phyloP scores from a whole-genome alignment of 352 stramenopile genomes.

The Thraustotheca clavata region DNA sequence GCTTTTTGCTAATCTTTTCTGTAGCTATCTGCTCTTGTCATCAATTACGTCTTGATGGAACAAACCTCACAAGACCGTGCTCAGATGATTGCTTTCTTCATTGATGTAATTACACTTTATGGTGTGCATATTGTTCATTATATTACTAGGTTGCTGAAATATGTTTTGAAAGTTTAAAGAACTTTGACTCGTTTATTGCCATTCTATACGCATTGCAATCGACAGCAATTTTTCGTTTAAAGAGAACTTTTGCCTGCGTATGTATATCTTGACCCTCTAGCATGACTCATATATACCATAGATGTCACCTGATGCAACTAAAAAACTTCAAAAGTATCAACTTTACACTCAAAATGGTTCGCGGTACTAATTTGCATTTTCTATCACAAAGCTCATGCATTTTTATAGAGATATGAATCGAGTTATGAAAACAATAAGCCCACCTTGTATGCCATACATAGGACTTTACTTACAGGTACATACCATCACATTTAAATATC shows the following conservation, averaged over 20 bases:
- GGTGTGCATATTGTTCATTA: neutral
- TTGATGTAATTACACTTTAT: slow-evolving; percentile 33
- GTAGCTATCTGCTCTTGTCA: slow-evolving; percentile 72
- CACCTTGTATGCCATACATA: slow-evolving; percentile 80
- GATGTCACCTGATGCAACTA: neutral
- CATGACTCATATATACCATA: neutral
- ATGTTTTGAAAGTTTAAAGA: slow-evolving; percentile 52
- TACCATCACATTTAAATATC: neutral
- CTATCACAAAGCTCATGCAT: slow-evolving; percentile 71
- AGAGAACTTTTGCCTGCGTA: slow-evolving; percentile 68
- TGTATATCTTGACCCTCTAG: slow-evolving; percentile 3
- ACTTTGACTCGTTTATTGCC: slow-evolving; percentile 74
- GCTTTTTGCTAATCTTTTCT: neutral
- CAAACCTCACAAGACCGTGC: slow-evolving; percentile 50
- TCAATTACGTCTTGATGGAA: slow-evolving; percentile 72
- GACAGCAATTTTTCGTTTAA: slow-evolving; percentile 74
- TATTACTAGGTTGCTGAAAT: slow-evolving; percentile 50
- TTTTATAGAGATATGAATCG: slow-evolving; percentile 79
- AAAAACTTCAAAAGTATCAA: slow-evolving; percentile 1
- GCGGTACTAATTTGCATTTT: slow-evolving; percentile 30
- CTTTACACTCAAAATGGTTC: slow-evolving; percentile 33
- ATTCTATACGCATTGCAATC: slow-evolving; percentile 83
- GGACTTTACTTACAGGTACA: slow-evolving; percentile 75
- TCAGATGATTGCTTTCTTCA: slow-evolving; percentile 70
- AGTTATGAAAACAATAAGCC: slow-evolving; percentile 62